Base-by-base conservation (phyloP, 768 basidiomycete genomes). In the Macrocybe gigantea region DNA sequence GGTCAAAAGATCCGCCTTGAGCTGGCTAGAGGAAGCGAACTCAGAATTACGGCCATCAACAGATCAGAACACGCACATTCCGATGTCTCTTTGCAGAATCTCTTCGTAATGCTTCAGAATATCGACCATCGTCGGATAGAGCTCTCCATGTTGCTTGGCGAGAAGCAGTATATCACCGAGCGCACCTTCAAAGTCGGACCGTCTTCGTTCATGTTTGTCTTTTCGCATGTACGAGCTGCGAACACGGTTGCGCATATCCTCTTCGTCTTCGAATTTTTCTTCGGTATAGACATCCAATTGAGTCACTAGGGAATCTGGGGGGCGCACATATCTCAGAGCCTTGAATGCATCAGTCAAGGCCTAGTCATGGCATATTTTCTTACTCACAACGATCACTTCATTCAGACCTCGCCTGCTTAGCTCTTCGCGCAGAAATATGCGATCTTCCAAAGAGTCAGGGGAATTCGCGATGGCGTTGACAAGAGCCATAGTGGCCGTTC, bases 241-340 rank as follows among this genome's bases (percentile, higher is more conserved):
- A 34, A 78, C 70, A 33, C 80, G 76, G 53, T 93, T 83, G 35
- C 82, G 80, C 64, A 89, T 75, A 43, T 93, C 88, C 58, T 88
- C 83, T 60, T 90, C 87, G 60, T 96, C 93, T 56, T 94, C 92
- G 39, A 84, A 88, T 55, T 90, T 88, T 62, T 94, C 92, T 52
- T 95, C 92, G 0, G 79, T 76, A 56, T 93, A 95, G 29, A 90
- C 74, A 52, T 85, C 79, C 5, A 93, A 66, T 56, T 94, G 93
- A 0, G 74, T 85, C n/a, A 87, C 60, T n/a, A 95, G 65, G 3
- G 56, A 61, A n/a, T 56, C 54, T 22, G 54, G 54, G 35, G 54
- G 51, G 31, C 86, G 54, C 35, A 82, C 69, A 55, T 90, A 90
- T 51, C 83, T 77, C 6, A 94, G 69, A 4, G 81, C 78, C 92